Percentiles rank a stretch among this genome's conserved stretches.
Evolutionary conservation across 345 rosid species (phyloP).

Genomic region (Pseudoturritis turrita): DNA sequence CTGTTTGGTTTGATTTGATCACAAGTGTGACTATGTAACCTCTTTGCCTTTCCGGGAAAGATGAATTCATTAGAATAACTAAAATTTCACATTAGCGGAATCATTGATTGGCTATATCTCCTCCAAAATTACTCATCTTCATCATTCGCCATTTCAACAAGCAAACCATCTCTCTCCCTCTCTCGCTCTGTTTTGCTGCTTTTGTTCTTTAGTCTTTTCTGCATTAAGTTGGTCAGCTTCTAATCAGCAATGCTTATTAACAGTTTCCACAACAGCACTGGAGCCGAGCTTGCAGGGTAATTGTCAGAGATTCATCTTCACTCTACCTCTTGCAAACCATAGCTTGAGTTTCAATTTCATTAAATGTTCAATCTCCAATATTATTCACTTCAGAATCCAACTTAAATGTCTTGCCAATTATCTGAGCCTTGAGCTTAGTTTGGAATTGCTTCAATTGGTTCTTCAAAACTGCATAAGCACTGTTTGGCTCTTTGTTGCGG

Average conservation of each 20-base stretch:
- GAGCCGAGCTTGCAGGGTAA: constrained; percentile 25
- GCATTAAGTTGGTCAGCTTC: background rate
- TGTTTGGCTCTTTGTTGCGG: constrained; percentile 30
- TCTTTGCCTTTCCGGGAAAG: background rate
- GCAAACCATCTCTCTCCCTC: background rate
- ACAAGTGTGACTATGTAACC: background rate
- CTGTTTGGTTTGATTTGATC: background rate
- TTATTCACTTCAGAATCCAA: constrained; percentile 48
- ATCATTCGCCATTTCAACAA: background rate
- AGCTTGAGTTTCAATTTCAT: background rate
- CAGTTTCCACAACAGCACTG: constrained; percentile 6
- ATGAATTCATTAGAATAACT: background rate
- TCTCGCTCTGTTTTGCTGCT: background rate
- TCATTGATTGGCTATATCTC: background rate
- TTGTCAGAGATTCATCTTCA: background rate
- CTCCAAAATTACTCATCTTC: background rate
- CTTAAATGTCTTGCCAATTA: constrained; percentile 71
- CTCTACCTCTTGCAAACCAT: no score
- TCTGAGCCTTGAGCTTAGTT: constrained; percentile 56
- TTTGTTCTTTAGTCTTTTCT: background rate
- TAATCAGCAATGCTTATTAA: constrained; percentile 10
- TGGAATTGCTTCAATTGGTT: constrained; percentile 97
- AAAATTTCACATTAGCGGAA: background rate
- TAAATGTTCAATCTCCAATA: background rate
- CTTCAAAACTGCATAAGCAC: constrained; percentile 30